A percentile compares a stretch with the other conserved stretches of the same genome.
Evolutionary conservation across 2,329 filamentous ascomycete genomes (phyloP).

Genomic region (Xylariaceae sp.): DNA sequence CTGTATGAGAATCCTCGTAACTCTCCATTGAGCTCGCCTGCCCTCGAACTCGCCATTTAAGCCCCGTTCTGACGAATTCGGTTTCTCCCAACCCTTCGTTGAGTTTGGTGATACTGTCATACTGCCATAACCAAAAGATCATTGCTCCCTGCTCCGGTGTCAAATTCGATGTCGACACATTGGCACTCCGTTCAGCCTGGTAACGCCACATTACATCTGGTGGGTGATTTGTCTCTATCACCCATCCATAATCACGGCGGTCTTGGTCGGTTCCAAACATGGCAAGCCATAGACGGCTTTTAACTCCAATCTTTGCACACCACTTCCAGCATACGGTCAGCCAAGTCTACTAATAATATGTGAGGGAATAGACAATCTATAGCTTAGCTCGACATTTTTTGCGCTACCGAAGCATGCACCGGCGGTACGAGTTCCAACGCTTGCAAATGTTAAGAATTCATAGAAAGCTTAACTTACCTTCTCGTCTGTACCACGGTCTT

Average conservation of each 20-base stretch:
- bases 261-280: conserved; percentile 17
- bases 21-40: background rate
- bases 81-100: background rate
- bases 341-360: background rate
- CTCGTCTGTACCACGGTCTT: conserved; percentile 18
- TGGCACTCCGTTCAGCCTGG: background rate
- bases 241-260: background rate
- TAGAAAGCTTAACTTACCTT: conserved; percentile 4
- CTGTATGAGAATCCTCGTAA: too few relatives aligned
- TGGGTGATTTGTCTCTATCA: background rate
- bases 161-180: too few relatives aligned
- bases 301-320: conserved; percentile 22
- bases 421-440: background rate
- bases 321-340: conserved; percentile 17
- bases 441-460: too few relatives aligned
- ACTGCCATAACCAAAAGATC: conserved; percentile 9
- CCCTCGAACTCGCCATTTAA: conserved; percentile 23
- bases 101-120: background rate
- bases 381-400: background rate
- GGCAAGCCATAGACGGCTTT: conserved; percentile 13
- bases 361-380: too few relatives aligned
- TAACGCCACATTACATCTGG: background rate
- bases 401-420: background rate
- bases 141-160: background rate
- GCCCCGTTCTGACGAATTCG: background rate